These are phyloP conservation scores for Metarhizium anisopliae DNA, from an alignment of 2,329 filamentous ascomycete species.

Conservation along the genomic window DNA sequence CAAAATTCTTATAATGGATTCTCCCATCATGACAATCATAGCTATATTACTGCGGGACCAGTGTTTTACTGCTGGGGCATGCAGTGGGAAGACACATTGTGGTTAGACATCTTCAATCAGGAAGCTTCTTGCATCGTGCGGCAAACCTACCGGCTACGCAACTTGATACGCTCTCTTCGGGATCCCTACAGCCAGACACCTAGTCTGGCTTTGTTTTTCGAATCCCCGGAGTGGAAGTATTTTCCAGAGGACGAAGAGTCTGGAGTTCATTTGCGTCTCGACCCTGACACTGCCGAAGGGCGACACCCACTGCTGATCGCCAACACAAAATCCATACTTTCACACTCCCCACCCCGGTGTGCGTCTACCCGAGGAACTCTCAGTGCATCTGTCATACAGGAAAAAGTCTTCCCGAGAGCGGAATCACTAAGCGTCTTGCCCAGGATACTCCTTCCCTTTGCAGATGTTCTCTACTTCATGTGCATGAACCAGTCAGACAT, in stretches of 20 bases:
- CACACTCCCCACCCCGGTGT: background rate
- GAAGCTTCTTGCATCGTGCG: background rate
- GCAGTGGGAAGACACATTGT: background rate
- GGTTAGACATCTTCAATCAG: background rate
- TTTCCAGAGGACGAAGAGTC: background rate
- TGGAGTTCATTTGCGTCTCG: background rate
- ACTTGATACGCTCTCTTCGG: background rate
- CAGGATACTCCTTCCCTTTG: background rate
- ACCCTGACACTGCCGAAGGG: background rate
- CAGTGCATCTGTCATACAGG: too few species aligned
- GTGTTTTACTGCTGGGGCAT: too few species aligned
- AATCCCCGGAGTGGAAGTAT: background rate
- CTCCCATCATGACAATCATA: too few species aligned
- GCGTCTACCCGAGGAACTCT: background rate
- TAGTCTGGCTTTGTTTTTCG: background rate
- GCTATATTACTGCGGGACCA: too few species aligned
- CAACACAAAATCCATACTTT: background rate
- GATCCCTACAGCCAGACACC: background rate
- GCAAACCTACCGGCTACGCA: background rate
- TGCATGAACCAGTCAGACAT: background rate
- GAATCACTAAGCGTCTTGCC: background rate
- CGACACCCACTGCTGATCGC: background rate
- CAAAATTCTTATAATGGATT: too few species aligned
- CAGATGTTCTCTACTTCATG: background rate
- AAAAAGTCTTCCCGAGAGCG: too few species aligned